A percentile compares a stretch with the other conserved stretches of the same genome.
phyloP scores from a whole-genome alignment of 305 asterid genomes.

The Fraxinus nigra region DNA sequence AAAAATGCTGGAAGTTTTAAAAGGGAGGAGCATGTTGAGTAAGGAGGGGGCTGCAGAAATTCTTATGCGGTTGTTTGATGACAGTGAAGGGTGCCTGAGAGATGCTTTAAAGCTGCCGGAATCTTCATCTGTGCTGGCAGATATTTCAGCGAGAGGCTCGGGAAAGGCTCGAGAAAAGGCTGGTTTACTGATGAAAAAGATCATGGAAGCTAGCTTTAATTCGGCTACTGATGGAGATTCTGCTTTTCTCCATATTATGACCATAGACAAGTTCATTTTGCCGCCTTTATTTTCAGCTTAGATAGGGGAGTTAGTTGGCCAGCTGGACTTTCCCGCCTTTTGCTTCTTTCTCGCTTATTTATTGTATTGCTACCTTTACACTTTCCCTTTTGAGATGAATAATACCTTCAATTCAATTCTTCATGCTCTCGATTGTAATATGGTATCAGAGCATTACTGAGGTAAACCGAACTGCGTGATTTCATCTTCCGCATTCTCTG shows the following conservation, averaged over 20 bases:
- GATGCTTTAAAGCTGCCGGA: conserved; percentile 54
- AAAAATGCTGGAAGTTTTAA: conserved; percentile 48
- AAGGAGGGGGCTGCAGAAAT: conserved; percentile 72
- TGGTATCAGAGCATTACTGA: too few relatives aligned
- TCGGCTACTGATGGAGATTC: conserved; percentile 10
- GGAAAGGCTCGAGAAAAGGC: conserved; percentile 65
- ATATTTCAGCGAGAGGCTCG: conserved; percentile 68
- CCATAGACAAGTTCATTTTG: too few relatives aligned
- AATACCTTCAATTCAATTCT: too few relatives aligned
- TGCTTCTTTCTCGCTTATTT: too few relatives aligned
- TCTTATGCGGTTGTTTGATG: conserved; percentile 63
- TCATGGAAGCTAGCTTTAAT: conserved; percentile 43
- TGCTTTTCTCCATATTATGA: conserved; percentile 4
- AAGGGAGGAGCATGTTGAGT: conserved; percentile 55
- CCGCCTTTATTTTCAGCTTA: too few relatives aligned
- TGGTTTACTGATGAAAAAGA: conserved; percentile 57
- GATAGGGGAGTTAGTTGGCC: too few relatives aligned
- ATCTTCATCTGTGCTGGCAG: conserved; percentile 55
- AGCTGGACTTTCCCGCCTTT: too few relatives aligned
- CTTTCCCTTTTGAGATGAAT: too few relatives aligned
- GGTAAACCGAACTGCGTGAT: too few relatives aligned
- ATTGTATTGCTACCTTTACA: too few relatives aligned
- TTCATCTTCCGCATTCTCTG: too few relatives aligned
- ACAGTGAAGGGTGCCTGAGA: conserved; percentile 50
- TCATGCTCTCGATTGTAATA: too few relatives aligned